phyloP scores from a whole-genome alignment of 23 red algal species.

The Cyanidium caldarium region DNA sequence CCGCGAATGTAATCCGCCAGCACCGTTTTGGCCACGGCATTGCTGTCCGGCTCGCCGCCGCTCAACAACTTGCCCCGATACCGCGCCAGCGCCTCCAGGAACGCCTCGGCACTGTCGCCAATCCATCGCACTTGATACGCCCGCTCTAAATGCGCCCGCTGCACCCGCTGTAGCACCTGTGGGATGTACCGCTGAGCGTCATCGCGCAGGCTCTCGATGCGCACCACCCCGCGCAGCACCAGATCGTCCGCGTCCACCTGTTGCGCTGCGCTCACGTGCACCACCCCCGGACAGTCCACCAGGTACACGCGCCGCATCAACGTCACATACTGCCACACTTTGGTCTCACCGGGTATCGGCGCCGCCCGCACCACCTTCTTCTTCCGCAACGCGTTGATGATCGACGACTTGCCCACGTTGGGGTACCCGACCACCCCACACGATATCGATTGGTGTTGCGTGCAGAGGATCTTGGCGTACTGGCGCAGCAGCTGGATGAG shows the following conservation, averaged over 20 bases:
- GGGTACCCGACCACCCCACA: conserved; percentile 94
- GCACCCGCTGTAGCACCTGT: conserved; percentile 36
- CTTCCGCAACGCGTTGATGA: conserved; percentile 77
- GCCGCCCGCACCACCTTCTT: conserved; percentile 88
- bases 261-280: conserved; percentile 41
- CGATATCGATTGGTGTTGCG: conserved; percentile 73
- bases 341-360: conserved; percentile 90
- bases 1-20: conserved; percentile 72
- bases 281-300: conserved; percentile 92
- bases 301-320: conserved; percentile 77
- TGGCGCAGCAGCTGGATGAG: conserved; percentile 80
- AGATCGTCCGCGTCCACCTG: conserved; percentile 45
- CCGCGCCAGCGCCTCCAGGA: conserved; percentile 45
- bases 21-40: conserved; percentile 51
- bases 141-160: conserved; percentile 25
- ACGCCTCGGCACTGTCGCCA: conserved; percentile 37
- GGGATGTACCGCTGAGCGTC: conserved; percentile 54
- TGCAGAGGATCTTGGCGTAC: conserved; percentile 45
- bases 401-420: conserved; percentile 87
- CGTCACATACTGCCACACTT: conserved; percentile 99
- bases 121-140: conserved; percentile 47
- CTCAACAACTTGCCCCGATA: conserved; percentile 61
- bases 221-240: conserved; percentile 69
- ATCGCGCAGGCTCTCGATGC: conserved; percentile 61
- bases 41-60: conserved; percentile 64